These are phyloP conservation scores for Anthracocystis setariae DNA, from an alignment of 1,284 basidiomycete genomes.

Conservation along the genomic window DNA sequence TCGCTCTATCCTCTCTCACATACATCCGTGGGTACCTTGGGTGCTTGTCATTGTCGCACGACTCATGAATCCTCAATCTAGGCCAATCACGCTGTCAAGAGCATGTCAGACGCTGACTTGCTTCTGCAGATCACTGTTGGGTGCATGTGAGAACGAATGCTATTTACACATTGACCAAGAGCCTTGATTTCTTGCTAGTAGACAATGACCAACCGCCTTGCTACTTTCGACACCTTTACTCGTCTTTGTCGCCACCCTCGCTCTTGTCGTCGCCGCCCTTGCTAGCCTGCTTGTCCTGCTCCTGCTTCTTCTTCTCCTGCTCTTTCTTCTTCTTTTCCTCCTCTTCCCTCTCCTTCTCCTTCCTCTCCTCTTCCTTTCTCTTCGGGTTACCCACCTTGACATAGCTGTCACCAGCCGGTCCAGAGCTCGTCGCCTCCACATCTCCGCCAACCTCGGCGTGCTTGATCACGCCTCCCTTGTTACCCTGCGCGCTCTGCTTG, in stretches of 20 bases:
- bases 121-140: not conserved
- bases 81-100: not conserved
- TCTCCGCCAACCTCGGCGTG: slow-evolving; percentile 50
- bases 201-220: too few species aligned
- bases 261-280: slow-evolving; percentile 9
- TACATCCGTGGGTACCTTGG: too few species aligned
- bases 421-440: slow-evolving; percentile 50
- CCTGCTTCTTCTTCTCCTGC: slow-evolving; percentile 42
- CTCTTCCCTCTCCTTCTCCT: slow-evolving; percentile 42
- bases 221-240: slow-evolving; percentile 5
- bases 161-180: too few species aligned
- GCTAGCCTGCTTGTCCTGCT: slow-evolving; percentile 22
- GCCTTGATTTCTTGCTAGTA: too few species aligned
- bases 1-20: too few species aligned
- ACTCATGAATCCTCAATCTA: not conserved
- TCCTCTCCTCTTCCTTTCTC: slow-evolving; percentile 49
- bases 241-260: slow-evolving; percentile 18
- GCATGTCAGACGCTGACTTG: too few species aligned
- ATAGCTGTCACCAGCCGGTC: slow-evolving; percentile 51
- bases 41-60: too few species aligned
- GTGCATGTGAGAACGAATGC: too few species aligned
- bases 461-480: slow-evolving; percentile 54
- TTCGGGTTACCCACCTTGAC: slow-evolving; percentile 55
- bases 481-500: slow-evolving; percentile 49
- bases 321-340: slow-evolving; percentile 50